These are phyloP conservation scores for Trypanosoma rangeli DNA, from an alignment of 208 protist species.

Conservation along the genomic window DNA sequence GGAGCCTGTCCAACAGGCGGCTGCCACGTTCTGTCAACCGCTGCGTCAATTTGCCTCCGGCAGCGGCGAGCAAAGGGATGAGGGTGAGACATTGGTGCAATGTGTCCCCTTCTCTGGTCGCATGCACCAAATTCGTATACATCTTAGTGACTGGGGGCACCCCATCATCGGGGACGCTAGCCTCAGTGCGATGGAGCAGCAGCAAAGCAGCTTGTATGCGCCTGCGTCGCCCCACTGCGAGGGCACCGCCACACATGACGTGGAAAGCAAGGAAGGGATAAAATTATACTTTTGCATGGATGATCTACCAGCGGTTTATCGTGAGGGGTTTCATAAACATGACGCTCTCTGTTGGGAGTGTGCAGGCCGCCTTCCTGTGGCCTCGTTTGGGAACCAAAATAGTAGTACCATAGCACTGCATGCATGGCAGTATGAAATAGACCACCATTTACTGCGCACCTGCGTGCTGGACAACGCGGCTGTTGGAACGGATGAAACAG, in stretches of 20 bases:
- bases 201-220: not conserved
- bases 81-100: conserved; percentile 51
- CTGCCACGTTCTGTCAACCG: conserved; percentile 45
- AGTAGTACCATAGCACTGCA: conserved; percentile 56
- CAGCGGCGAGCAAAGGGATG: not conserved
- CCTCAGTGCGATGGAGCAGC: conserved; percentile 23
- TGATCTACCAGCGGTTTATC: conserved; percentile 16
- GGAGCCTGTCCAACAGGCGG: conserved; percentile 20
- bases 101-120: conserved; percentile 90
- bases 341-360: conserved; percentile 80
- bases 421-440: conserved; percentile 68
- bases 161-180: conserved; percentile 84
- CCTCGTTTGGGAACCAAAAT: conserved; percentile 36
- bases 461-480: not conserved
- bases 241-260: not conserved
- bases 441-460: conserved; percentile 27
- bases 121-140: conserved; percentile 91
- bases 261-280: not conserved
- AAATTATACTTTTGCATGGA: conserved; percentile 15
- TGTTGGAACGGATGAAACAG: not conserved
- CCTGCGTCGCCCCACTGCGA: not conserved
- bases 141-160: conserved; percentile 67
- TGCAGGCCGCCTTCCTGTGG: conserved; percentile 43
- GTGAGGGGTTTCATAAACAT: conserved; percentile 16
- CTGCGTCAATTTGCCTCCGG: conserved; percentile 12